These are phyloP conservation scores for Actinidia chinensis DNA, from an alignment of 179 eudicot genomes.

Conservation along the genomic window DNA sequence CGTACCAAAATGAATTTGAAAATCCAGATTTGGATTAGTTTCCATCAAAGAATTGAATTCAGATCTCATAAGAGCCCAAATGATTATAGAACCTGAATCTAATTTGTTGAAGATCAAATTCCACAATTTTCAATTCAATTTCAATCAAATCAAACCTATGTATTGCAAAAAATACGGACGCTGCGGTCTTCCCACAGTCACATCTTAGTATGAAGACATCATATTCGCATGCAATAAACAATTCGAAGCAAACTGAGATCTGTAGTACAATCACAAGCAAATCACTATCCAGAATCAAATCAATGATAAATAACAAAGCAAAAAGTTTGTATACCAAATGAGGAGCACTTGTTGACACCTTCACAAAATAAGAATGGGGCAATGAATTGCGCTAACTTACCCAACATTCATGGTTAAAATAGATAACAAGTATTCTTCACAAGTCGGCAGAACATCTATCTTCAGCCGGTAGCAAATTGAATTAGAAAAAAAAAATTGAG, in stretches of 20 bases:
- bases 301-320: background rate
- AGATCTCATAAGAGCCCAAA: too few relatives aligned
- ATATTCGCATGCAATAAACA: background rate
- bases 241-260: background rate
- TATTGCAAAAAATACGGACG: background rate
- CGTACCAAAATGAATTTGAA: background rate
- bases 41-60: background rate
- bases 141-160: background rate
- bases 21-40: background rate
- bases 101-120: too few relatives aligned
- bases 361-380: constrained; percentile 23
- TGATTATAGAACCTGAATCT: too few relatives aligned
- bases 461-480: too few relatives aligned
- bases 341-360: constrained; percentile 94
- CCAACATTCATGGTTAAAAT: background rate
- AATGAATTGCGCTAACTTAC: too few relatives aligned
- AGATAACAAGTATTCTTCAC: background rate
- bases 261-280: background rate
- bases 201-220: background rate
- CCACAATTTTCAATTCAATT: background rate
- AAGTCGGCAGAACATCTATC: too few relatives aligned
- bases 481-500: too few relatives aligned
- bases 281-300: background rate
- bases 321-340: constrained; percentile 14
- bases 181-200: background rate